Evolutionary conservation across 352 stramenopile species (phyloP).

Genomic region (Pythium utonaiense): DNA sequence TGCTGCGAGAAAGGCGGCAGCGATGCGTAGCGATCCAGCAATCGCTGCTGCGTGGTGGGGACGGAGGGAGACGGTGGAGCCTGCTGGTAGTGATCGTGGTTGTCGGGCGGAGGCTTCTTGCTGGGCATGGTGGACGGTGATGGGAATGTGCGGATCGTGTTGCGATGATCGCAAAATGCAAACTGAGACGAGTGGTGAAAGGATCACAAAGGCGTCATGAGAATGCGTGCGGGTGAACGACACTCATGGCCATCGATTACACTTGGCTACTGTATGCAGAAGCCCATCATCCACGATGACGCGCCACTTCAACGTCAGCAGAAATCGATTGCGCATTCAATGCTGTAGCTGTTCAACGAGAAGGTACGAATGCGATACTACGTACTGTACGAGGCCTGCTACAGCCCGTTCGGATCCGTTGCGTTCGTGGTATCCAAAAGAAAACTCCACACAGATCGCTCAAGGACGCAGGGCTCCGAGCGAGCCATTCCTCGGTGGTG

Average conservation of each 20-base stretch:
- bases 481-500: too few relatives aligned
- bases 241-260: not conserved
- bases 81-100: not conserved
- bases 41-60: not conserved
- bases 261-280: not conserved
- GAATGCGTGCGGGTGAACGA: not conserved
- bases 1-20: constrained; percentile 7
- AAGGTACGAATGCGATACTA: too few relatives aligned
- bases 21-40: constrained; percentile 4
- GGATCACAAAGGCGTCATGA: too few relatives aligned
- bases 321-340: too few relatives aligned
- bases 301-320: not conserved
- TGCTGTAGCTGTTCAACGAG: too few relatives aligned
- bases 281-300: not conserved
- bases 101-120: not conserved
- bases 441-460: too few relatives aligned
- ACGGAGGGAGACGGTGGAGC: not conserved
- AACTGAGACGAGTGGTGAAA: not conserved
- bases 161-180: not conserved
- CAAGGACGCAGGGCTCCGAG: too few relatives aligned
- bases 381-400: too few relatives aligned
- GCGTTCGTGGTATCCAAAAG: too few relatives aligned
- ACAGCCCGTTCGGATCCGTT: too few relatives aligned
- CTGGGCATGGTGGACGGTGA: not conserved
- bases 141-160: not conserved